phyloP scores from a whole-genome alignment of 495 filamentous ascomycete genomes.

The Usnea hakonensis region DNA sequence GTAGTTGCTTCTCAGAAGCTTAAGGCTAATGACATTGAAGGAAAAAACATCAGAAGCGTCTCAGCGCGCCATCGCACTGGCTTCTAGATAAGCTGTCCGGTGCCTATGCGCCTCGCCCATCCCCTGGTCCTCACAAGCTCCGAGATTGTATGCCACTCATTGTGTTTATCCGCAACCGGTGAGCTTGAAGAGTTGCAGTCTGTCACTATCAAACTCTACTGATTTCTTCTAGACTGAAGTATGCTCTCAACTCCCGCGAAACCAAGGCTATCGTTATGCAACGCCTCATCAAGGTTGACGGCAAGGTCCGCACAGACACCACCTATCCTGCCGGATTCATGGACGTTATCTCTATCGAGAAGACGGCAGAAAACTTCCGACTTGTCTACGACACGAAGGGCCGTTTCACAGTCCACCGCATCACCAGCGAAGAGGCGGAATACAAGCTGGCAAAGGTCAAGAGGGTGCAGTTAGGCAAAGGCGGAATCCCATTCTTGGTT shows the following conservation, averaged over 20 bases:
- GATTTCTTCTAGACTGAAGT: constrained; percentile 66
- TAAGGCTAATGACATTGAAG: constrained; percentile 38
- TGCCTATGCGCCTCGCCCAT: constrained; percentile 91
- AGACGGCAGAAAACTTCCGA: constrained; percentile 99
- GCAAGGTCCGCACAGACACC: constrained; percentile 96
- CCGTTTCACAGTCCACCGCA: constrained; percentile 99
- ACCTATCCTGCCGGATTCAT: constrained; percentile 98
- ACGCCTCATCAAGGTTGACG: constrained; percentile 98
- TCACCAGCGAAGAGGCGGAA: constrained; percentile 92
- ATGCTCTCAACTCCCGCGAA: constrained; percentile 97
- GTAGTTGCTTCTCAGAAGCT: neutral
- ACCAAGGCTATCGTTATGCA: constrained; percentile 98
- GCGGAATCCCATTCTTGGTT: constrained; percentile 99
- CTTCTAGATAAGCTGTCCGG: constrained; percentile 98
- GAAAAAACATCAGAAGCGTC: constrained; percentile 99
- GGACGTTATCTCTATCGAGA: constrained; percentile 98
- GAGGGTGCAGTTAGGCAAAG: constrained; percentile 96
- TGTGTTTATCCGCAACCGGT: constrained; percentile 95
- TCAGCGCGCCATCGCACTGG: constrained; percentile 98
- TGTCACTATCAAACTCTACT: neutral
- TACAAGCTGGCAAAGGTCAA: constrained; percentile 99
- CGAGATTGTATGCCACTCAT: constrained; percentile 98
- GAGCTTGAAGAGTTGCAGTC: constrained; percentile 12
- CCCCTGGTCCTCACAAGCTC: constrained; percentile 97
- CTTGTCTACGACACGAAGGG: constrained; percentile 99